These are phyloP conservation scores for Lumnitzera littorea DNA, from an alignment of 345 rosid species.

Conservation along the genomic window DNA sequence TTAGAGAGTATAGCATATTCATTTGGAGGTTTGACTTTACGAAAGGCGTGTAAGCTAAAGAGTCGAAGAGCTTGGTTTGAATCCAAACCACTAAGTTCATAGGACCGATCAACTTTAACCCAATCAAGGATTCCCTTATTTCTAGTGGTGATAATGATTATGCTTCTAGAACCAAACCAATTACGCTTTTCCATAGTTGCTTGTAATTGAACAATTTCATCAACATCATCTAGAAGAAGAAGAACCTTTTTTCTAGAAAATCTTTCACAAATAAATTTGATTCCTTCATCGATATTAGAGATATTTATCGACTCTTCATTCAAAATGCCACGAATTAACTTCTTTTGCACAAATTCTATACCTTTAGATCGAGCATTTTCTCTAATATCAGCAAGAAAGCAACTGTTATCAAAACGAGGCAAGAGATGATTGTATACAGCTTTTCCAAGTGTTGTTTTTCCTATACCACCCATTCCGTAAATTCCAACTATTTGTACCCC, in stretches of 20 bases:
- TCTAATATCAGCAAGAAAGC: not conserved
- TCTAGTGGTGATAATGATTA: too few relatives aligned
- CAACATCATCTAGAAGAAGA: conserved; percentile 3
- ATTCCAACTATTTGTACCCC: conserved; percentile 1
- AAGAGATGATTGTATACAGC: not conserved
- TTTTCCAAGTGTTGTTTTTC: conserved; percentile 1
- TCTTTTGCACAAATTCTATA: not conserved
- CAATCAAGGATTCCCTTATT: too few relatives aligned
- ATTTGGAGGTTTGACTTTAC: too few relatives aligned
- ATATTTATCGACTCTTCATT: not conserved
- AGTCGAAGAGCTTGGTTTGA: too few relatives aligned
- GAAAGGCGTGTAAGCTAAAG: too few relatives aligned
- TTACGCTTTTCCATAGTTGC: too few relatives aligned
- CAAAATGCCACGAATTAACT: not conserved
- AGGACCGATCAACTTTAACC: too few relatives aligned
- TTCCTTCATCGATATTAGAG: not conserved
- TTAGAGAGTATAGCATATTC: too few relatives aligned
- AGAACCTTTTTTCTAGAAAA: not conserved
- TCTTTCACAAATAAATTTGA: not conserved
- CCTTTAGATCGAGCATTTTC: not conserved
- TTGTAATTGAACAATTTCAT: not conserved
- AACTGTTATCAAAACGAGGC: not conserved
- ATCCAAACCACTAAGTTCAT: too few relatives aligned
- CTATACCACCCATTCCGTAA: not conserved
- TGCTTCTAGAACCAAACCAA: too few relatives aligned